A percentile compares a stretch with the other conserved stretches of the same genome.
Conservation (phyloP, 345 rosid genomes). For the Hibiscus trionum region DNA sequence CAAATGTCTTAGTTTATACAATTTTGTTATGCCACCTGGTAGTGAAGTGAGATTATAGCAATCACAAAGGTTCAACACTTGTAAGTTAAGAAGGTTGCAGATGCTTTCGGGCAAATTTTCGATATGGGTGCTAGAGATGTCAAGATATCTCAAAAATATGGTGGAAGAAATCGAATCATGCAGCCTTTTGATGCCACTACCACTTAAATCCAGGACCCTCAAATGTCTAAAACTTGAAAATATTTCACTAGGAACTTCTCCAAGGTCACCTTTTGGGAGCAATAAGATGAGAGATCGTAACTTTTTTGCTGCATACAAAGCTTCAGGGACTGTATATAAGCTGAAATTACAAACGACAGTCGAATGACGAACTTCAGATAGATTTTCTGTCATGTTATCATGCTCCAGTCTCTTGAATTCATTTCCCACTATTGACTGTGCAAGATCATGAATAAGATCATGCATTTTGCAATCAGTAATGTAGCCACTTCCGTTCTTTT, state of each 20-base stretch:
- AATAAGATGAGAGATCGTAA: constrained; percentile 17
- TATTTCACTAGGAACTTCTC: neutral
- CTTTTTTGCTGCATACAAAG: constrained; percentile 8
- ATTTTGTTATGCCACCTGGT: constrained; percentile 3
- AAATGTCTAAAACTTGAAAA: constrained; percentile 21
- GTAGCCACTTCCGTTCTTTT: neutral
- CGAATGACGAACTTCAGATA: constrained; percentile 5
- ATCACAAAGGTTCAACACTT: constrained; percentile 14
- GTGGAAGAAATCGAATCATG: constrained; percentile 8
- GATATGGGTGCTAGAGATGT: constrained; percentile 14
- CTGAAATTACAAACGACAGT: neutral
- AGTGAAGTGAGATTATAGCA: constrained; percentile 17
- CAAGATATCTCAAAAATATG: constrained; percentile 17
- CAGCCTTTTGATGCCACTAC: constrained; percentile 18
- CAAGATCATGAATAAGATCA: constrained; percentile 30
- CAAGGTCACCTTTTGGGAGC: constrained; percentile 1
- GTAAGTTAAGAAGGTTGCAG: constrained; percentile 15
- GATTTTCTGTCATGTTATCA: neutral
- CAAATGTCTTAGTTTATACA: constrained; percentile 17
- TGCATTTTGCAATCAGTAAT: constrained; percentile 19
- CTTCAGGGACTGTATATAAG: constrained; percentile 4
- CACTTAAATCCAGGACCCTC: constrained; percentile 19
- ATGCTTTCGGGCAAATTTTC: constrained; percentile 14
- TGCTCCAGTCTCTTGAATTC: constrained; percentile 5
- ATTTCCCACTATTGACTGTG: constrained; percentile 3